Evolutionary conservation across 2,329 filamentous ascomycete genomes (phyloP), one percentile per base, ranked within the genome.

Genomic region (Fusarium staphyleae): DNA sequence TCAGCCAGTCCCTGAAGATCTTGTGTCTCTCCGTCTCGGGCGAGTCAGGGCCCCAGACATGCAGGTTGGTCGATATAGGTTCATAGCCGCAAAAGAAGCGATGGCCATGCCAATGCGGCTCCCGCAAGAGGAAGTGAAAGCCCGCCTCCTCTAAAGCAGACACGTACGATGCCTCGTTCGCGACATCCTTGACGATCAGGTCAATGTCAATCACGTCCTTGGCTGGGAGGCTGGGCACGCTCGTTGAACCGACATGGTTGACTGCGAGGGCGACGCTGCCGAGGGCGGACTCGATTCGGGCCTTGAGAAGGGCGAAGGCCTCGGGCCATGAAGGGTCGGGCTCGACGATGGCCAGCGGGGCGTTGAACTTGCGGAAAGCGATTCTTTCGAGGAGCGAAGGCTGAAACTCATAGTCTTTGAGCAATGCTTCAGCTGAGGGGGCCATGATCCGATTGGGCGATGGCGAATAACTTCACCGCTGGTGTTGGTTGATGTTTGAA

Each of bases 131-230:
- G 41, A 81, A 81, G 12, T 73, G 69, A 42, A 82, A 81, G 1
- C 78, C 78, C 0, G 63, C 72, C 0, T 62, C 55, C 60, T 81
- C 77, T 4, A 82, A 75, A 3, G 66, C 66, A 2, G 70, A 61
- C 7, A 75, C 76, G 53, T 82, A 82, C 1, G 67, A 65, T 2
- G 56, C 65, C 58, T 83, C 79, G 32, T 75, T 71, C 10, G 59
- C 57, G 18, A 73, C 52, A 40, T 80, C 70, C 3, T 62, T 40
- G 7, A 83, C 71, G 3, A 76, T 70, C 8, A 83, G 66, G 60
- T 83, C 81, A 22, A 84, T 72, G 62, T 84, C 81, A 39, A 84
- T 79, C 39, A 82, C 68, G 24, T 73, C 70, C 68, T 84, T 83
- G 37, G 81, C 81, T 0, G 77, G 71, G 3, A 84, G 73, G 7